Evolutionary conservation across 2,329 filamentous ascomycete genomes (phyloP), one percentile per base, ranked within the genome.

Genomic region (Nannizziopsis barbatae): DNA sequence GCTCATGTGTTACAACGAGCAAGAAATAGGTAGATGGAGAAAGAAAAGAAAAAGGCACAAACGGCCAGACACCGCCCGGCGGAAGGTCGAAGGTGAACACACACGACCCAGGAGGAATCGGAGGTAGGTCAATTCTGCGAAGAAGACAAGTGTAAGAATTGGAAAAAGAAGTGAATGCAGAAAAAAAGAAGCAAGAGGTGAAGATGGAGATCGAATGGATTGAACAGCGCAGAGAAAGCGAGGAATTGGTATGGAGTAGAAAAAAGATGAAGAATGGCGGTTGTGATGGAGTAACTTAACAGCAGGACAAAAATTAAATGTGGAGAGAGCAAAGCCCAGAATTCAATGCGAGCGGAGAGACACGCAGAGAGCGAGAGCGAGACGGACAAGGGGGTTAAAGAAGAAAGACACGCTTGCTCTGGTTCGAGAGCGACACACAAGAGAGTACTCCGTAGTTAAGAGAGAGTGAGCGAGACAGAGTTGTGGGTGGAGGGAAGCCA

Each of bases 11-110:
- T 15, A 41, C 32, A 10, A 22, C 11, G 22, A 3, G 7, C 14
- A 14, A 14, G 14, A 9, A 9, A 32, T 12, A 14, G 35, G 11
- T 62, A 62, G 60, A 59, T 57, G 59, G 60, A 62, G 61, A 58
- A 56, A 60, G 58, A 51, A 50, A 52, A 46, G 42, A 50, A 50
- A 52, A 51, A 56, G 58, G 55, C 53, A 51, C 48, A 35, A 48
- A 32, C 50, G 48, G 51, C 58, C 57, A 66, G 31, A 27, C 64
- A 66, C 65, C 63, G 63, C 62, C 63, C 64, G 61, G 62, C 32
- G 42, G 49, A 47, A 47, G 41, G 46, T 31, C 31, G 37, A 42
- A 42, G 49, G 20, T 47, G 11, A 17, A 18, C 33, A 20, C 33
- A 20, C 36, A 46, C 27, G 30, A 20, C 35, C 46, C 37, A 37